Percentiles rank a stretch among this genome's conserved stretches.
These are phyloP conservation scores for Parafenestella ontariensis DNA, from an alignment of 2,329 filamentous ascomycete species.

Conservation along the genomic window DNA sequence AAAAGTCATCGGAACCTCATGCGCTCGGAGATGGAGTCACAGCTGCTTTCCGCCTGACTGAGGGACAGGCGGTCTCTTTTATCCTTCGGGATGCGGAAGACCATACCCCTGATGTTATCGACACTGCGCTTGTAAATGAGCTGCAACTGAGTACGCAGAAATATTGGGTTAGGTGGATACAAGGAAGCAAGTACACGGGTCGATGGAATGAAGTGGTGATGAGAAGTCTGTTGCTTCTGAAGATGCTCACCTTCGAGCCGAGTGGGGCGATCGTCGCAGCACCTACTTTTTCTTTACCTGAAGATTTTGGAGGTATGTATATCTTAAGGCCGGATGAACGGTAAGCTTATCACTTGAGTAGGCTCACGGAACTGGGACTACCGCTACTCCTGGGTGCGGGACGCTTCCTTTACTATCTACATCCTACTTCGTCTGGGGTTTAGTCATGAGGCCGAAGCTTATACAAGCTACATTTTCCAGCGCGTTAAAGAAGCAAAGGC, in stretches of 20 bases:
- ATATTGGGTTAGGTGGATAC: constrained; percentile 78
- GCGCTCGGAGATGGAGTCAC: constrained; percentile 69
- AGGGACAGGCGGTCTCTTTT: constrained; percentile 74
- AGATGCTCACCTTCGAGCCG: constrained; percentile 78
- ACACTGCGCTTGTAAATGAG: constrained; percentile 63
- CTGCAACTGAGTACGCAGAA: constrained; percentile 73
- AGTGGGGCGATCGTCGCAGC: constrained; percentile 79
- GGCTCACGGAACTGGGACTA: constrained; percentile 69
- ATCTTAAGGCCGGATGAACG: background rate
- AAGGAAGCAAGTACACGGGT: constrained; percentile 73
- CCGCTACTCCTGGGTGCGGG: constrained; percentile 79
- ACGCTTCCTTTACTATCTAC: constrained; percentile 80
- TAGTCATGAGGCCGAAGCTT: constrained; percentile 76
- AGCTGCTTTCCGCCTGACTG: constrained; percentile 65
- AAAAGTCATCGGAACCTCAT: constrained; percentile 59
- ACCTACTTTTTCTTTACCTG: constrained; percentile 78
- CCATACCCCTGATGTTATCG: constrained; percentile 66
- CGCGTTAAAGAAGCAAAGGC: constrained; percentile 69
- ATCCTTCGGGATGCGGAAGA: constrained; percentile 66
- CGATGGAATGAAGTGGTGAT: constrained; percentile 75
- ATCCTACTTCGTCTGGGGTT: constrained; percentile 78
- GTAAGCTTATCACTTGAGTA: background rate
- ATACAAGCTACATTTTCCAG: constrained; percentile 79
- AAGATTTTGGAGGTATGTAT: constrained; percentile 56
- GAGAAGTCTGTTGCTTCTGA: constrained; percentile 75